Percentiles rank a stretch among this genome's conserved stretches.
Evolutionary conservation across 225 moss, liverwort and hornwort species (phyloP).

Genomic region (Anthoceros angustus): DNA sequence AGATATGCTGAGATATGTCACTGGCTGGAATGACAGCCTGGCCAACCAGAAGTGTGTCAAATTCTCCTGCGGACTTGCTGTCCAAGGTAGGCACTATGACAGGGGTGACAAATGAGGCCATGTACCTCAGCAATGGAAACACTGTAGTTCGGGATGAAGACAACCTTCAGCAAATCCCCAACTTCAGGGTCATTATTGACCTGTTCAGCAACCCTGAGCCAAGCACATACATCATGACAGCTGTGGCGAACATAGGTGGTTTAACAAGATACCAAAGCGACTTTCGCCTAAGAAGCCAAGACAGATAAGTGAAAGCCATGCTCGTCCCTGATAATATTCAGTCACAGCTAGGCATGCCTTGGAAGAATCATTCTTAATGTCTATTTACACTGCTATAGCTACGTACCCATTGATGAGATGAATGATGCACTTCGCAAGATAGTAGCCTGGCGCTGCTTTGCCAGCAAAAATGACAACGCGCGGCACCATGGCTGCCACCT

Average conservation of each 20-base stretch:
- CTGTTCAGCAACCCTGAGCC: conserved; percentile 21
- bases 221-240: background rate
- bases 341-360: too few relatives aligned
- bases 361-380: too few relatives aligned
- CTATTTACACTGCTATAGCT: too few relatives aligned
- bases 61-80: background rate
- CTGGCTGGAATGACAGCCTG: conserved; percentile 58
- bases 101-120: conserved; percentile 2
- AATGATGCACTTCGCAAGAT: conserved; percentile 27
- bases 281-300: too few relatives aligned
- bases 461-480: conserved; percentile 52
- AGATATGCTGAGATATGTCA: conserved; percentile 66
- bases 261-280: background rate
- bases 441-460: conserved; percentile 46
- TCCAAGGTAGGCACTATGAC: background rate
- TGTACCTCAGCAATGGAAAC: conserved; percentile 43
- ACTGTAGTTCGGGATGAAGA: conserved; percentile 70
- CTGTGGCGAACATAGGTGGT: background rate
- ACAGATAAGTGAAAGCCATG: too few relatives aligned
- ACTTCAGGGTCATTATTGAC: conserved; percentile 51
- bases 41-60: background rate
- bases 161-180: conserved; percentile 49
- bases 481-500: conserved; percentile 39
- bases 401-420: conserved; percentile 30
- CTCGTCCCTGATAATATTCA: too few relatives aligned